Conservation (phyloP, 2,329 filamentous ascomycete species). For the Aureobasidium melanogenum region DNA sequence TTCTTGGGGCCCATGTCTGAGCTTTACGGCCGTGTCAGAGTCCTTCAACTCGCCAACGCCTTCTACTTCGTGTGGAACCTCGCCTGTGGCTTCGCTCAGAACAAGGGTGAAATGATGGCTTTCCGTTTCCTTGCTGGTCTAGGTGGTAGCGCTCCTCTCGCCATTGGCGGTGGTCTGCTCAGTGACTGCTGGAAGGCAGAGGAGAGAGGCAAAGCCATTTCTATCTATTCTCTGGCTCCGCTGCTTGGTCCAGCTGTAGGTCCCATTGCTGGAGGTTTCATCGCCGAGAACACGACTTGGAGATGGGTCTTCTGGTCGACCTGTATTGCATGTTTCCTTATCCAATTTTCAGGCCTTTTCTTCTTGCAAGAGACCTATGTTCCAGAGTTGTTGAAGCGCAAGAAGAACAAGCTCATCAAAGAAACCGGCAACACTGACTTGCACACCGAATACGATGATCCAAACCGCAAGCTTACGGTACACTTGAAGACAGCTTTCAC, state of each 20-base stretch:
- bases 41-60: constrained; percentile 28
- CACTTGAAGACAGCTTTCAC: constrained; percentile 26
- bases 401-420: constrained; percentile 48
- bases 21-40: constrained; percentile 27
- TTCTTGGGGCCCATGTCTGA: constrained; percentile 30
- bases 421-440: constrained; percentile 53
- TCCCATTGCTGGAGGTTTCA: constrained; percentile 25
- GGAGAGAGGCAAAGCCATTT: constrained; percentile 24
- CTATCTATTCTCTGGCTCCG: constrained; percentile 23
- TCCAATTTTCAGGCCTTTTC: constrained; percentile 54
- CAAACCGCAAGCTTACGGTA: constrained; percentile 24
- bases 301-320: constrained; percentile 65
- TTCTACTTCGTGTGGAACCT: constrained; percentile 32
- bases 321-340: constrained; percentile 51
- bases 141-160: constrained; percentile 29
- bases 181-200: constrained; percentile 23
- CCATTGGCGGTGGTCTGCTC: constrained; percentile 27
- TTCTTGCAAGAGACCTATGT: constrained; percentile 58
- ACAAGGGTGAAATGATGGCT: constrained; percentile 25
- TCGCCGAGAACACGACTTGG: constrained; percentile 41
- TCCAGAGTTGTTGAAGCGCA: constrained; percentile 51
- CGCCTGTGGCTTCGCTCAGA: constrained; percentile 27
- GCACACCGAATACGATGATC: constrained; percentile 40
- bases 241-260: constrained; percentile 21
- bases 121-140: constrained; percentile 32